Evolutionary conservation across 495 filamentous ascomycete species (phyloP).

Genomic region (Penicillium chermesinum): DNA sequence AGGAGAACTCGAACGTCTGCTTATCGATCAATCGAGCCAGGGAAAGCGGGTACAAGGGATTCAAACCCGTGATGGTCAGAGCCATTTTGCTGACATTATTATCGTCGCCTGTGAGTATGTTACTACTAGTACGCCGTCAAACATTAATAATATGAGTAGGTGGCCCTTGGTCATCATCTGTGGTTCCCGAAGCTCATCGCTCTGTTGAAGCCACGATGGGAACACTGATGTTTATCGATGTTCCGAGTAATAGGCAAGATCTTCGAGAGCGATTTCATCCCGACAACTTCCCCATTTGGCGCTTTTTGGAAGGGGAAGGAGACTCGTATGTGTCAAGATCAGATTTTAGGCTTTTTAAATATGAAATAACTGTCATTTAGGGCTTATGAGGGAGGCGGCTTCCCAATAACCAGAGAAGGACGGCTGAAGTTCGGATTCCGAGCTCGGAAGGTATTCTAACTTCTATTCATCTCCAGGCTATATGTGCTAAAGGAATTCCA

Average conservation of each 20-base stretch:
- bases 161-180: slow-evolving; percentile 13
- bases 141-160: slow-evolving; percentile 7
- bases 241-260: slow-evolving; percentile 8
- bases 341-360: neutral
- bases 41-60: slow-evolving; percentile 10
- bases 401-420: slow-evolving; percentile 14
- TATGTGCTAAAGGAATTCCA: neutral
- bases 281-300: slow-evolving; percentile 13
- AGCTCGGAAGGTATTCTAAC: slow-evolving; percentile 8
- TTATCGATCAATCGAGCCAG: neutral
- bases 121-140: neutral
- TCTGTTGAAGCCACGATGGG: slow-evolving; percentile 14
- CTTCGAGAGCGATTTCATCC: slow-evolving; percentile 11
- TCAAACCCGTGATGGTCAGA: slow-evolving; percentile 11
- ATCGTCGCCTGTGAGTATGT: slow-evolving; percentile 11
- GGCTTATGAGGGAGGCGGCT: slow-evolving; percentile 15
- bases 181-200: slow-evolving; percentile 10
- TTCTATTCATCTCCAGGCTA: neutral
- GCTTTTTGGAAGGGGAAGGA: slow-evolving; percentile 12
- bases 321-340: slow-evolving; percentile 7
- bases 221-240: slow-evolving; percentile 11
- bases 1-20: slow-evolving; percentile 9
- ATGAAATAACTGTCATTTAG: neutral
- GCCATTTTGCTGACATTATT: slow-evolving; percentile 11
- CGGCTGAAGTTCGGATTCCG: slow-evolving; percentile 17